Conservation (phyloP, 805 yeast species). For the Candida suzukii region DNA sequence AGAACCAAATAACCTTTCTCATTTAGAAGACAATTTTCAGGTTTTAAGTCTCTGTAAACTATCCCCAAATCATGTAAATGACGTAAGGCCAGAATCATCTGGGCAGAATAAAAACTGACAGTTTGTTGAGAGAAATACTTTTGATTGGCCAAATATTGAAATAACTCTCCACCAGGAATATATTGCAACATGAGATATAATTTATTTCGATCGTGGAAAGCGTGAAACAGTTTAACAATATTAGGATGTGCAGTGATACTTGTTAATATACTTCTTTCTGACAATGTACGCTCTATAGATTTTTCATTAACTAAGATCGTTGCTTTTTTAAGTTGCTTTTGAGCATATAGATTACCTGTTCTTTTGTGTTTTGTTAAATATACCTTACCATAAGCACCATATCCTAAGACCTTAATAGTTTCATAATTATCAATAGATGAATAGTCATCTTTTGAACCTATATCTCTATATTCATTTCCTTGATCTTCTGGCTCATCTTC, state of each 20-base stretch:
- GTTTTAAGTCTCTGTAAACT: conserved; percentile 82
- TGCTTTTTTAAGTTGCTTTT: conserved; percentile 78
- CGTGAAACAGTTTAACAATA: conserved; percentile 76
- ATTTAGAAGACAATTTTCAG: conserved; percentile 80
- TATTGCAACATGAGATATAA: conserved; percentile 72
- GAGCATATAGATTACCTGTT: conserved; percentile 67
- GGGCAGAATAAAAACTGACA: conserved; percentile 71
- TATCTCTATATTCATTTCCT: too few species aligned
- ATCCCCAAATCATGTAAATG: conserved; percentile 75
- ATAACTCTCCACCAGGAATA: conserved; percentile 88
- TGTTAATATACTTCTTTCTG: conserved; percentile 63
- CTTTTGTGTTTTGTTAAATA: conserved; percentile 56
- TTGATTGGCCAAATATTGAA: conserved; percentile 44
- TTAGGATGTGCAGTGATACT: conserved; percentile 66
- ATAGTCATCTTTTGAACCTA: too few species aligned
- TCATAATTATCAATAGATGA: conserved; percentile 48
- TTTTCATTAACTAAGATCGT: conserved; percentile 48
- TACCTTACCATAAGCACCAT: conserved; percentile 87
- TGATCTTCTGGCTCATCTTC: conserved; percentile 6
- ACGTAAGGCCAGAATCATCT: conserved; percentile 66
- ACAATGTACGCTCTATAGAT: conserved; percentile 64
- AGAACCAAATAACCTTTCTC: conserved; percentile 68
- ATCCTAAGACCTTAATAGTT: conserved; percentile 67
- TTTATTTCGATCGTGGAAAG: conserved; percentile 71
- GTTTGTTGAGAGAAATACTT: conserved; percentile 46